Evolutionary conservation across 805 yeast species (phyloP).

Genomic region (Kodamaea sagamina): DNA sequence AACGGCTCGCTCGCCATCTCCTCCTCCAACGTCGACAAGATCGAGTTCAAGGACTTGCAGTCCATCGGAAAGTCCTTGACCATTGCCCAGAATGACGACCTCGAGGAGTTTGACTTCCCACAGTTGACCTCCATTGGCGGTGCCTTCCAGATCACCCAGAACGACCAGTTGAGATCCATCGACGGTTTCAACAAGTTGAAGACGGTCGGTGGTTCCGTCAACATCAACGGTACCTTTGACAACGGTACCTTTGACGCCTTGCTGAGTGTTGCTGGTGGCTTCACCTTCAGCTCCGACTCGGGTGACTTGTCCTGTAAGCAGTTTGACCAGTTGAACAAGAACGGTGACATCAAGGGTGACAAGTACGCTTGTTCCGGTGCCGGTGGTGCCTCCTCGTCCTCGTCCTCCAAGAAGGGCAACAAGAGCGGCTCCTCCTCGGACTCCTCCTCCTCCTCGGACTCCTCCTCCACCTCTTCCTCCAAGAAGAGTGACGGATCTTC

Average conservation of each 20-base stretch:
- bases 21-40: constrained; percentile 62
- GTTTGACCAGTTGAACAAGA: constrained; percentile 68
- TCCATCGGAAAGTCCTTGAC: constrained; percentile 80
- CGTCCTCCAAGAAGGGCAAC: constrained; percentile 42
- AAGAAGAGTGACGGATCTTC: constrained; percentile 30
- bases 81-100: constrained; percentile 69
- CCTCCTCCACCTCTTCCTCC: constrained; percentile 22
- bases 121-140: constrained; percentile 79
- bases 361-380: constrained; percentile 74
- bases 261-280: constrained; percentile 88
- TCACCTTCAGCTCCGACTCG: constrained; percentile 63
- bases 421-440: constrained; percentile 25
- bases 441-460: constrained; percentile 25
- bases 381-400: constrained; percentile 44
- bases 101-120: constrained; percentile 68
- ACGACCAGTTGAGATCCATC: constrained; percentile 66
- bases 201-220: constrained; percentile 86
- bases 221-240: constrained; percentile 75
- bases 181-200: constrained; percentile 73
- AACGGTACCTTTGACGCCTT: constrained; percentile 75
- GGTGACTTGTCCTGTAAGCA: constrained; percentile 81
- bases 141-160: constrained; percentile 89
- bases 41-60: constrained; percentile 57
- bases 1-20: constrained; percentile 83
- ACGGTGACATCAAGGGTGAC: constrained; percentile 91